phyloP scores from a whole-genome alignment of 2,329 filamentous ascomycete genomes.

The Paecilomyces niveus region DNA sequence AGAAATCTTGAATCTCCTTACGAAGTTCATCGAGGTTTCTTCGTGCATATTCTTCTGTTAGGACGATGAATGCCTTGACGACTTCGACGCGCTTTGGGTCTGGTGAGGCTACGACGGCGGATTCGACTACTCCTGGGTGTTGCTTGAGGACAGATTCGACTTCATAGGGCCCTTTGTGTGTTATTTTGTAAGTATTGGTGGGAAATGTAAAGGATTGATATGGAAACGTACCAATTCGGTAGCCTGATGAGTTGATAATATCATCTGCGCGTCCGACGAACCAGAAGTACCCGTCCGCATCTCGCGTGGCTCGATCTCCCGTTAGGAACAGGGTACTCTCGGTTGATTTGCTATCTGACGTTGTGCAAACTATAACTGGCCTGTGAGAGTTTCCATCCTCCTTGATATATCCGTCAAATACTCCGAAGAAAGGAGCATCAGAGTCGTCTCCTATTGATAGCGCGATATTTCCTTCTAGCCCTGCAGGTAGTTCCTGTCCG shows the following conservation, averaged over 20 bases:
- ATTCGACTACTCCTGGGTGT: constrained; percentile 33
- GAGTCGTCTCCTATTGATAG: not conserved
- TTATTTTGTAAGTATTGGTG: not conserved
- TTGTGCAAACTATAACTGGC: not conserved
- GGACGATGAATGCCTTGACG: constrained; percentile 36
- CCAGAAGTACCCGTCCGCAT: constrained; percentile 29
- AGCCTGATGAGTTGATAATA: constrained; percentile 36
- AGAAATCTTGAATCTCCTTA: constrained; percentile 33
- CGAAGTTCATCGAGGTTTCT: constrained; percentile 14
- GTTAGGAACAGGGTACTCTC: constrained; percentile 26
- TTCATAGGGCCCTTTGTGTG: constrained; percentile 29
- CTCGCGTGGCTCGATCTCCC: constrained; percentile 27
- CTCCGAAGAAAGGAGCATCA: not conserved
- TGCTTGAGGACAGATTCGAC: constrained; percentile 36
- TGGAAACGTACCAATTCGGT: constrained; percentile 20
- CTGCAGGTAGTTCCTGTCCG: not conserved
- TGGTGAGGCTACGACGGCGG: constrained; percentile 34
- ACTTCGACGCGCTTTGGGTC: constrained; percentile 31
- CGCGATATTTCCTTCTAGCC: not conserved
- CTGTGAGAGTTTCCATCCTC: not conserved
- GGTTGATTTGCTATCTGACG: not conserved
- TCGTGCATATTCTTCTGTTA: constrained; percentile 17
- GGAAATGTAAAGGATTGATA: not conserved
- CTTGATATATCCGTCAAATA: not conserved
- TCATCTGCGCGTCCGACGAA: constrained; percentile 30